phyloP scores from a whole-genome alignment of 176 grass and related monocot genomes.

The Chloris gayana region DNA sequence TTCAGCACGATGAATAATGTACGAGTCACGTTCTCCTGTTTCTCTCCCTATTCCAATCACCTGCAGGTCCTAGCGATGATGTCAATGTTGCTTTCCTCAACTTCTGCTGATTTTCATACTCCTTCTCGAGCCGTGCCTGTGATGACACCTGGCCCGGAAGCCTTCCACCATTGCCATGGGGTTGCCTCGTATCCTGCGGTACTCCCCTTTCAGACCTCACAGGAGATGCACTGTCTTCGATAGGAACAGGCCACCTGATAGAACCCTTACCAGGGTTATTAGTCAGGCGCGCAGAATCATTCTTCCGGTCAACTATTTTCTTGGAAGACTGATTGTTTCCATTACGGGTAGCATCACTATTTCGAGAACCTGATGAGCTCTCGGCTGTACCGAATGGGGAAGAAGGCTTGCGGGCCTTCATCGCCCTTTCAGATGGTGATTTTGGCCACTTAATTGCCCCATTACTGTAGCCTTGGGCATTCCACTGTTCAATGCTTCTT shows the following conservation, averaged over 20 bases:
- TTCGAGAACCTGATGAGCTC: slow-evolving; percentile 55
- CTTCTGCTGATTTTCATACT: slow-evolving; percentile 86
- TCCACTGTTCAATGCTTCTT: slow-evolving; percentile 43
- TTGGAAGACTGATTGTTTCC: slow-evolving; percentile 47
- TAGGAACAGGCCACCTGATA: slow-evolving; percentile 66
- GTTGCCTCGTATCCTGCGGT: slow-evolving; percentile 48
- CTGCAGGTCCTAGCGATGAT: slow-evolving; percentile 59
- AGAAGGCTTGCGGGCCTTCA: slow-evolving; percentile 74
- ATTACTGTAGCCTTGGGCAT: slow-evolving; percentile 44
- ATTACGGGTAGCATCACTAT: slow-evolving; percentile 61
- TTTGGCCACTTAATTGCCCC: slow-evolving; percentile 68
- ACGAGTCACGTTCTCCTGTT: slow-evolving; percentile 84
- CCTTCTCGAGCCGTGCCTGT: slow-evolving; percentile 61
- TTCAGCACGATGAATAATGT: slow-evolving; percentile 60
- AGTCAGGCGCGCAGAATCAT: slow-evolving; percentile 53
- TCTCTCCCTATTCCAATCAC: slow-evolving; percentile 87
- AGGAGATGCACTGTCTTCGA: slow-evolving; percentile 52
- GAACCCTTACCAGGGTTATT: slow-evolving; percentile 64
- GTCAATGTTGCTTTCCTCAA: slow-evolving; percentile 83
- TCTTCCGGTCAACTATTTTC: slow-evolving; percentile 63
- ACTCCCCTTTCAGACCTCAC: slow-evolving; percentile 49
- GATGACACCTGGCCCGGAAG: slow-evolving; percentile 49
- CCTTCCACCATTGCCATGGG: slow-evolving; percentile 54
- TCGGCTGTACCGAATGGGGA: slow-evolving; percentile 55
- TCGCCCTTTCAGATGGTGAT: slow-evolving; percentile 68